A percentile compares a stretch with the other conserved stretches of the same genome.
Evolutionary conservation across 257 asterid species (phyloP).

Genomic region (Nyctanthes arbortristis): DNA sequence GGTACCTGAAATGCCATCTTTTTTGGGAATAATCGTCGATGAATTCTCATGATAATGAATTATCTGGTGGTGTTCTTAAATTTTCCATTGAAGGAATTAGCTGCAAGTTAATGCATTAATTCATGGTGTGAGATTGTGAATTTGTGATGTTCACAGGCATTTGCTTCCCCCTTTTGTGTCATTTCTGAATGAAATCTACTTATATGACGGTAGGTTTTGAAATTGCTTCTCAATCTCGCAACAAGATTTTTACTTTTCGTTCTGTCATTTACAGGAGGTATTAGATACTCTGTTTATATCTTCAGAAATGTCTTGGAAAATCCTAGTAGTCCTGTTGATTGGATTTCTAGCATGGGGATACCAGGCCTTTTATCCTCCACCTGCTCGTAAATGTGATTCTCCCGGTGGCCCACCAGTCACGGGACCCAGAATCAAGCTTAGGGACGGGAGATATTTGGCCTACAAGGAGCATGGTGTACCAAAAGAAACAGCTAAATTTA

Average conservation of each 20-base stretch:
- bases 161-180: too few relatives aligned
- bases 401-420: constrained; percentile 55
- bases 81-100: neutral
- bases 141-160: too few relatives aligned
- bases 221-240: neutral
- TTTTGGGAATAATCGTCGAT: neutral
- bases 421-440: constrained; percentile 69
- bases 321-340: constrained; percentile 40
- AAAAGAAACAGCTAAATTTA: constrained; percentile 60
- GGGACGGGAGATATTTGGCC: constrained; percentile 77
- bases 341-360: constrained; percentile 65
- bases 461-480: constrained; percentile 82
- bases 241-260: neutral
- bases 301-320: constrained; percentile 59
- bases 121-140: neutral
- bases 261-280: neutral
- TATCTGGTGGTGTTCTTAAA: neutral
- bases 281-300: neutral
- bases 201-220: too few relatives aligned
- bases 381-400: constrained; percentile 67
- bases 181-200: too few relatives aligned
- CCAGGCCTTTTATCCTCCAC: constrained; percentile 56
- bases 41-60: neutral
- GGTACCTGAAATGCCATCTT: neutral
- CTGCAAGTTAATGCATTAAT: neutral